Evolutionary conservation across 2,329 filamentous ascomycete species (phyloP).

Genomic region (Meredithiella fracta): DNA sequence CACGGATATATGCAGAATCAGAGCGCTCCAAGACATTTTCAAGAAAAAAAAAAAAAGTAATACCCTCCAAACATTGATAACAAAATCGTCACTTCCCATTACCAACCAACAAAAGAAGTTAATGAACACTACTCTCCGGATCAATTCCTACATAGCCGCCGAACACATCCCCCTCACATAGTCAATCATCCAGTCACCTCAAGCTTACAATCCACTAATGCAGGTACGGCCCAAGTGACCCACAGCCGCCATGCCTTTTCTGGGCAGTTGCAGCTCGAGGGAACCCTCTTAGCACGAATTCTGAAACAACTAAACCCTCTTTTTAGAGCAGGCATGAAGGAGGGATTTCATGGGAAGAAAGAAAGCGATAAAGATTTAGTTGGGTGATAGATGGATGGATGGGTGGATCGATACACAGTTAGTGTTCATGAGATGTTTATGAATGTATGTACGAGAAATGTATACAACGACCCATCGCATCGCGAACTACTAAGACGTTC

Average conservation of each 20-base stretch:
- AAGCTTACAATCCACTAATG: slow-evolving; percentile 5
- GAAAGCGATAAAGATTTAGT: too few relatives aligned
- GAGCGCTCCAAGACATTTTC: too few relatives aligned
- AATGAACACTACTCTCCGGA: neutral
- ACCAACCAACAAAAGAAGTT: neutral
- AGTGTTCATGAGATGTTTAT: too few relatives aligned
- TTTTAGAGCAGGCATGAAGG: neutral
- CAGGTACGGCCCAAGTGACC: slow-evolving; percentile 5
- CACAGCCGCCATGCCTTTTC: slow-evolving; percentile 1
- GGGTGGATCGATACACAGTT: too few relatives aligned
- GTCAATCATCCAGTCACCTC: neutral
- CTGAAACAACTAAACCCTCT: slow-evolving; percentile 8
- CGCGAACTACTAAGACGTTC: too few relatives aligned
- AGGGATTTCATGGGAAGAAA: neutral
- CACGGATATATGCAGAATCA: too few relatives aligned
- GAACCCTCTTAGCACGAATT: slow-evolving; percentile 4
- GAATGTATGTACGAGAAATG: too few relatives aligned
- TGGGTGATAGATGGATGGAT: neutral
- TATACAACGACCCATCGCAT: too few relatives aligned
- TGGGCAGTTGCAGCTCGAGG: slow-evolving; percentile 9
- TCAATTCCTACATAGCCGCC: neutral
- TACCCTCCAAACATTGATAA: too few relatives aligned
- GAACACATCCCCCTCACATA: neutral
- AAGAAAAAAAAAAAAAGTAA: too few relatives aligned
- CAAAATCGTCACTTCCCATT: neutral